Evolutionary conservation across 306 rosid genomes (phyloP).

Genomic region (Malus sylvestris): DNA sequence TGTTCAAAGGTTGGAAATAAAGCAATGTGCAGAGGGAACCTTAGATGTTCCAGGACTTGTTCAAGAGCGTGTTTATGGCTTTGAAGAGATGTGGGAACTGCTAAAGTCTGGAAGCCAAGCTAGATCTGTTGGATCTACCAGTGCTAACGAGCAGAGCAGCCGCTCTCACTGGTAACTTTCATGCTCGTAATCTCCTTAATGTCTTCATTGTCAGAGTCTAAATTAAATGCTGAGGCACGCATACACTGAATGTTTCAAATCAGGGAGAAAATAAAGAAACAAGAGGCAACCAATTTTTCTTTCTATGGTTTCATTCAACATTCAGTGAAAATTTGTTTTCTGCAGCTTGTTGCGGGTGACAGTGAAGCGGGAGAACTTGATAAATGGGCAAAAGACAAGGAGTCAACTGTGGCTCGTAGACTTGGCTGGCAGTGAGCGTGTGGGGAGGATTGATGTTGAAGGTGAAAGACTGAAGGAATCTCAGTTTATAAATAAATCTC

Average conservation of each 20-base stretch:
- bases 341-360: slow-evolving; percentile 85
- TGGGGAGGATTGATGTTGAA: slow-evolving; percentile 92
- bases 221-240: not conserved
- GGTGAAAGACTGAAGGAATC: slow-evolving; percentile 98
- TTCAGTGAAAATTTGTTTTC: slow-evolving; percentile 15
- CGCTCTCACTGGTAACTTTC: slow-evolving; percentile 85
- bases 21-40: slow-evolving; percentile 91
- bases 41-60: slow-evolving; percentile 95
- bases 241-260: not conserved
- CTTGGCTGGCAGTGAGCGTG: slow-evolving; percentile 98
- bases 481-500: slow-evolving; percentile 90
- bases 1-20: slow-evolving; percentile 72
- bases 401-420: slow-evolving; percentile 98
- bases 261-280: not conserved
- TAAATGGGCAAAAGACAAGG: slow-evolving; percentile 71
- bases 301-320: not conserved
- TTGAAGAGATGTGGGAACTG: slow-evolving; percentile 74
- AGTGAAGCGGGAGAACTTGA: slow-evolving; percentile 62
- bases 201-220: not conserved
- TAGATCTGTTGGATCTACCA: slow-evolving; percentile 95
- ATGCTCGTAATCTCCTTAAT: not conserved
- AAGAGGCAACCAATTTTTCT: not conserved
- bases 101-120: slow-evolving; percentile 71
- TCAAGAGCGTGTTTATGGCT: slow-evolving; percentile 63
- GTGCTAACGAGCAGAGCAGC: slow-evolving; percentile 91